A percentile compares a stretch with the other conserved stretches of the same genome.
These are phyloP conservation scores for Pistacia vera DNA, from an alignment of 345 rosid genomes.

Conservation along the genomic window DNA sequence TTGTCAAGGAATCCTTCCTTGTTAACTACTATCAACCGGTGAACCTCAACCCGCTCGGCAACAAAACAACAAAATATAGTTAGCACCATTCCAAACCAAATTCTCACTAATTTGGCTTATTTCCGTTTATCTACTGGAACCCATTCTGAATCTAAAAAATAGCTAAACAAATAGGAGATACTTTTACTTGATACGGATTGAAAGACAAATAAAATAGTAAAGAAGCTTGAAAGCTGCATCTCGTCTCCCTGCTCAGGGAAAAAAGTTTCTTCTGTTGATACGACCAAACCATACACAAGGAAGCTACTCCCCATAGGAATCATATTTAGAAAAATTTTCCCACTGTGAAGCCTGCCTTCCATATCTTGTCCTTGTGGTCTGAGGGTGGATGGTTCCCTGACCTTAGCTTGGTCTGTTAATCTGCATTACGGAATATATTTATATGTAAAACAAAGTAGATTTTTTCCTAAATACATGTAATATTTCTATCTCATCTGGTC, in stretches of 20 bases:
- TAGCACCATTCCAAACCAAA: background rate
- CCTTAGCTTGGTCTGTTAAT: background rate
- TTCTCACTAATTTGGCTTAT: background rate
- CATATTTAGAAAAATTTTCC: background rate
- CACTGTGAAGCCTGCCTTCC: too few species aligned
- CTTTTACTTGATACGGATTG: background rate
- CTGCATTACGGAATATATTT: background rate
- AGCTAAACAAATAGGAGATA: background rate
- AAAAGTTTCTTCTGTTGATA: conserved; percentile 4
- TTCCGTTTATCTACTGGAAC: background rate
- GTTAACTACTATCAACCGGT: background rate
- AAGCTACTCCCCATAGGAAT: background rate
- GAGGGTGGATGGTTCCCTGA: background rate
- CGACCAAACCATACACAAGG: background rate
- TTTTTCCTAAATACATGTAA: too few species aligned
- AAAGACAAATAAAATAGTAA: background rate
- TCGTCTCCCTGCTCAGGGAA: conserved; percentile 2
- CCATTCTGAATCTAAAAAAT: background rate
- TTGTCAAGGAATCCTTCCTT: background rate
- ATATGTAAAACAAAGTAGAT: too few species aligned
- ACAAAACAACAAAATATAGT: background rate
- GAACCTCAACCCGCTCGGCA: background rate
- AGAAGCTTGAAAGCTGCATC: background rate
- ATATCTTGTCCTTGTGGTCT: background rate
- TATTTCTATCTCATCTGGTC: too few species aligned